Evolutionary conservation across 768 basidiomycete genomes (phyloP).

Genomic region (Amanita pallidorosea): DNA sequence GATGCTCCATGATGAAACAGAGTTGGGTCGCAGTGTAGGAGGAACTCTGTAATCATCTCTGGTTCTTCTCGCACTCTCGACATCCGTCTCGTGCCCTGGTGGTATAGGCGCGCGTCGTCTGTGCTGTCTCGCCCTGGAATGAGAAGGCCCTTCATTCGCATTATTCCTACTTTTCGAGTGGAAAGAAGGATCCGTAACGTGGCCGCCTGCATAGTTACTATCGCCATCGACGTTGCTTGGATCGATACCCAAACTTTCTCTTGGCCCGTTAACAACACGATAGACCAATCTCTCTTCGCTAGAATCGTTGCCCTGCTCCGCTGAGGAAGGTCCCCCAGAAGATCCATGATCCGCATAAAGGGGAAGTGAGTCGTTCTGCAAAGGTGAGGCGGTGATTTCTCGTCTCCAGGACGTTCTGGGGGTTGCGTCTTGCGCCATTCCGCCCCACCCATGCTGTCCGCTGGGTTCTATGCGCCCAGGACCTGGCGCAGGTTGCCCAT

Average conservation of each 20-base stretch:
- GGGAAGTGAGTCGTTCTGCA: not conserved
- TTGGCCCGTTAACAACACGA: not conserved
- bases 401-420: not conserved
- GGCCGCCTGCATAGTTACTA: not conserved
- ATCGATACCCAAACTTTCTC: not conserved
- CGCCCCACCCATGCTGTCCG: not conserved
- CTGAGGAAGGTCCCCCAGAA: not conserved
- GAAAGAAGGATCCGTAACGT: not conserved
- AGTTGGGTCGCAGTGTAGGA: not conserved
- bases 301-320: not conserved
- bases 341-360: not conserved
- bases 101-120: not conserved
- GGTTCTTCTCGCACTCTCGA: slow-evolving; percentile 4
- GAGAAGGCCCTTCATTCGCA: not conserved
- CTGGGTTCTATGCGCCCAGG: not conserved
- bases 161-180: not conserved
- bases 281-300: slow-evolving; percentile 4
- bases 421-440: not conserved
- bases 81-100: slow-evolving; percentile 7
- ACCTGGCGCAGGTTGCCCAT: not conserved
- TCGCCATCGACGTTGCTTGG: not conserved
- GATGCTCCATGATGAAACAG: slow-evolving; percentile 4
- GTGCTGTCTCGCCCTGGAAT: not conserved
- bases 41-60: not conserved
- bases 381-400: not conserved